phyloP scores from a whole-genome alignment of 106 monocot genomes.

The Dendrobium catenatum region DNA sequence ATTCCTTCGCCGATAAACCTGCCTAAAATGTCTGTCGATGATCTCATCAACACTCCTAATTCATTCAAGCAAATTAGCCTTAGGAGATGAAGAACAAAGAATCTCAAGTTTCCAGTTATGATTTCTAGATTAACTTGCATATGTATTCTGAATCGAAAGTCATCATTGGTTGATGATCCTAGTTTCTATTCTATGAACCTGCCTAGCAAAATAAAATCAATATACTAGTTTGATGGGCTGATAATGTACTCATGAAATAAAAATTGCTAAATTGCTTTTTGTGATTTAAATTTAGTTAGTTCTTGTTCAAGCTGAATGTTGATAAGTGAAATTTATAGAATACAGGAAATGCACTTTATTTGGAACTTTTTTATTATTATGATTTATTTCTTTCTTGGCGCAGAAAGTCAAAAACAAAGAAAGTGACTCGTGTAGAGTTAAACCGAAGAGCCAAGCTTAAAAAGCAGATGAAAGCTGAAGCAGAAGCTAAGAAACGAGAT shows the following conservation, averaged over 20 bases:
- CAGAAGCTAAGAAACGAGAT: constrained; percentile 51
- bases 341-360: background rate
- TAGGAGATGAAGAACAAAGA: background rate
- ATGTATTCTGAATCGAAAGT: background rate
- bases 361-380: background rate
- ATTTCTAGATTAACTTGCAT: background rate
- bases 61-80: background rate
- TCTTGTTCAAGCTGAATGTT: too few species aligned
- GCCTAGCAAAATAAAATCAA: background rate
- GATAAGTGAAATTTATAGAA: too few species aligned
- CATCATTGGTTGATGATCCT: background rate
- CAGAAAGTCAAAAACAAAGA: constrained; percentile 50
- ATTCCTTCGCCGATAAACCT: too few species aligned
- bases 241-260: background rate
- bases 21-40: too few species aligned
- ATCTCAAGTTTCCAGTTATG: background rate
- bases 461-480: constrained; percentile 51
- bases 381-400: background rate
- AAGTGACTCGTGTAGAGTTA: constrained; percentile 69
- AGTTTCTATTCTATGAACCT: background rate
- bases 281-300: too few species aligned
- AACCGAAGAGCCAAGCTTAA: constrained; percentile 76
- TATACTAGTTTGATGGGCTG: background rate
- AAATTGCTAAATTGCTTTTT: background rate
- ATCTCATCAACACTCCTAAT: background rate